Percentiles rank a stretch among this genome's conserved stretches.
phyloP scores from a whole-genome alignment of 176 grass and related monocot genomes.

The Oryza glumipatula region DNA sequence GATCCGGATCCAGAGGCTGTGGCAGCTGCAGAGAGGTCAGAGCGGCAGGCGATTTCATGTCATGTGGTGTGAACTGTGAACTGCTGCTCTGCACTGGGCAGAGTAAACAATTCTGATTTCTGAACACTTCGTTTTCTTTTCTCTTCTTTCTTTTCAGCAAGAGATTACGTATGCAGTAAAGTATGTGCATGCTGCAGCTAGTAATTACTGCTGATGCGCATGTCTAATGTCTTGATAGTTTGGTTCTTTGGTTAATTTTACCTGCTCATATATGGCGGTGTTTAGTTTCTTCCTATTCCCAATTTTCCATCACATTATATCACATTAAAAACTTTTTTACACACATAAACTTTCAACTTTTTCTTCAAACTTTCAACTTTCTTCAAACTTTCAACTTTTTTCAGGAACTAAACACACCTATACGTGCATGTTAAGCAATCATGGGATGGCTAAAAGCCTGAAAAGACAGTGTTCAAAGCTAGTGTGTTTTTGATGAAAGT shows the following conservation, averaged over 20 bases:
- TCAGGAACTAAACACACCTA: no score
- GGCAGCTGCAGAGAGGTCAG: background rate
- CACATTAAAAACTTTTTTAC: no score
- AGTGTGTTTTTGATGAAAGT: slow-evolving; percentile 3
- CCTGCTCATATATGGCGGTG: background rate
- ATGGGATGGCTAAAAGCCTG: background rate
- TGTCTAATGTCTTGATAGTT: background rate
- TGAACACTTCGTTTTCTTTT: background rate
- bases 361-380: no score
- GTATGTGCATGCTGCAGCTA: background rate
- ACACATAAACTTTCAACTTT: no score
- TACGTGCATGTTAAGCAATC: slow-evolving; percentile 27
- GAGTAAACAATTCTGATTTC: slow-evolving; percentile 14
- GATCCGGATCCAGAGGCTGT: slow-evolving; percentile 14
- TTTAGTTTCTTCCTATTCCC: no score
- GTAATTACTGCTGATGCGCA: background rate
- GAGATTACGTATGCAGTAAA: background rate
- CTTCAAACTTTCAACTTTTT: no score
- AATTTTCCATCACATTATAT: no score
- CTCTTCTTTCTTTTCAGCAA: background rate
- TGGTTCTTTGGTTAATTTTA: background rate
- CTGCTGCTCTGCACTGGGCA: background rate
- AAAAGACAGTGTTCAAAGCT: slow-evolving; percentile 14
- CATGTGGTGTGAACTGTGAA: slow-evolving; percentile 9
- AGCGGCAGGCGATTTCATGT: slow-evolving; percentile 17